Base-by-base conservation (phyloP, 805 yeast genomes). In the Ogataea nakhonphanomensis region DNA sequence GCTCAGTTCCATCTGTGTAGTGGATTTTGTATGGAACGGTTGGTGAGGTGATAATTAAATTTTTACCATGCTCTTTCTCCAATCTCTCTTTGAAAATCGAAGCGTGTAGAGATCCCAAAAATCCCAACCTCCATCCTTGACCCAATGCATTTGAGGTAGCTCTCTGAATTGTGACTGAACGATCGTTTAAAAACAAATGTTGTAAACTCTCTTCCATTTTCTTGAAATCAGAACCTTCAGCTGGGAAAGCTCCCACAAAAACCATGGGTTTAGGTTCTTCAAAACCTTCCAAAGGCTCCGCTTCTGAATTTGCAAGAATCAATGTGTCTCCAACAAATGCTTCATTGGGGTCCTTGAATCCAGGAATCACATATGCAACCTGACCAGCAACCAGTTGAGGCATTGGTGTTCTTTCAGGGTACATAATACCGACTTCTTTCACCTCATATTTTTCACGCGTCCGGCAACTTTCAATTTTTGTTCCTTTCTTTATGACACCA, bases 191-290 rank as follows among this genome's bases (percentile, higher is more conserved):
- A 5, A 91, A 95, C 48, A 91, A 69, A 55, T 88, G 89, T 53
- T 83, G 86, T 62, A 91, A 79, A 59, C 89, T 83, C 53, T 93
- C 98, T 56, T 93, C 95, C 69, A 91, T 72, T 21, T 76, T 82
- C 45, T 85, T 84, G 61, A 91, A 91, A 54, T 91, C 96, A 0
- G 83, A 74, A 4, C 96, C 96, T 55, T 91, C 96, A 0, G 96
- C 93, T 0, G 99, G 98, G 53, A 88, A 91, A 0, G 98, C 99
- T 10, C 98, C 98, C 35, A 91, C 95, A 60, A 91, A 93, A 7
- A 91, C 98, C 98, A 93, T 93, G 1, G 98, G 96, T 61, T 93
- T 90, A 1, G 95, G 90, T 54, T 88, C 96, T 62, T 90, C 97
- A 61, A 91, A 93, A 1, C 98, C 98, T 1, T 95, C 96, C 20